phyloP scores from a whole-genome alignment of 176 grass and related monocot genomes.

The Bonia amplexicaulis region DNA sequence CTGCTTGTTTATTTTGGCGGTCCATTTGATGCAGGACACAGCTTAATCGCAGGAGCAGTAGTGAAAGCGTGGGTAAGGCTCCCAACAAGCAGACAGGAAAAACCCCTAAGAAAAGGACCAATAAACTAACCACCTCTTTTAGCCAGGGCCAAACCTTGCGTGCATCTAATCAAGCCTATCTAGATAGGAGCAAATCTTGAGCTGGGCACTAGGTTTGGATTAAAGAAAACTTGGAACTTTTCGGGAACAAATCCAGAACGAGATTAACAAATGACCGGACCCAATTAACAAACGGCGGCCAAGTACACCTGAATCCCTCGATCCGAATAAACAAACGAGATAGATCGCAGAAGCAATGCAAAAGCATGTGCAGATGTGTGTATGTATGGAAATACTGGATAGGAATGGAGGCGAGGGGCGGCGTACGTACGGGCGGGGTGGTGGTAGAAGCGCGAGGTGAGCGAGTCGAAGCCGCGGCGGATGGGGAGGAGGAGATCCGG shows the following conservation, averaged over 20 bases:
- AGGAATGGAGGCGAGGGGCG: not conserved
- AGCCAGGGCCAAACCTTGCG: not conserved
- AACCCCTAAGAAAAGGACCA: constrained; percentile 28
- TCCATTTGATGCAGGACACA: not conserved
- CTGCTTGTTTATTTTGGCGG: not conserved
- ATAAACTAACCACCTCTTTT: constrained; percentile 33
- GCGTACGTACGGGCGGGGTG: constrained; percentile 34
- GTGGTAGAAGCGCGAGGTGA: constrained; percentile 58
- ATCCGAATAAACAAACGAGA: constrained; percentile 45
- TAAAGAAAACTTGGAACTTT: constrained; percentile 17
- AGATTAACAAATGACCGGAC: constrained; percentile 46
- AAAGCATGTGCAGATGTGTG: not conserved
- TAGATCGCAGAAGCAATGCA: not conserved
- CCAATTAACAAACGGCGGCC: constrained; percentile 22
- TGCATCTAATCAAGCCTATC: not conserved
- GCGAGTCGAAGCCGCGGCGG: constrained; percentile 61
- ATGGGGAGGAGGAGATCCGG: constrained; percentile 70
- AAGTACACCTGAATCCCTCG: constrained; percentile 55
- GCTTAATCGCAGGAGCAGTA: constrained; percentile 26
- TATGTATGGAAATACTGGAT: not conserved
- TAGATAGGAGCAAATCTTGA: constrained; percentile 25
- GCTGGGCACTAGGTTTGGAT: constrained; percentile 12
- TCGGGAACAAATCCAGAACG: not conserved
- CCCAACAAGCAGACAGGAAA: constrained; percentile 54
- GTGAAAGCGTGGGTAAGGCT: constrained; percentile 34